These are phyloP conservation scores for Trichaptum fuscoviolaceum DNA, from an alignment of 768 basidiomycete species.

Conservation along the genomic window DNA sequence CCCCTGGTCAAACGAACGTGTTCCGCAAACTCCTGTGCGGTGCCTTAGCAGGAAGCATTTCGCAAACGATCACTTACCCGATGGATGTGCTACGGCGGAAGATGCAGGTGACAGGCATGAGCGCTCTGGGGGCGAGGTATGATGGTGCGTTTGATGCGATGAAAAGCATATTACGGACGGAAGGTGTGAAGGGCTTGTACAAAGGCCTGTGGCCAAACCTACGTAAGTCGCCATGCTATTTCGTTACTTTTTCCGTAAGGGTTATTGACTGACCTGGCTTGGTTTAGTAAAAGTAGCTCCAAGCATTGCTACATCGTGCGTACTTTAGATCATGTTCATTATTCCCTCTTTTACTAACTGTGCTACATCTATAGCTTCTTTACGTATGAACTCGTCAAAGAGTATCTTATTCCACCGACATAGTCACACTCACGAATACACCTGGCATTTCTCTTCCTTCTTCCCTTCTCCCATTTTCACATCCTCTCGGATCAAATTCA, in stretches of 20 bases:
- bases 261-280: slow-evolving; percentile 10
- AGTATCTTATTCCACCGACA: slow-evolving; percentile 27
- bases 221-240: slow-evolving; percentile 43
- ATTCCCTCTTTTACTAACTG: neutral
- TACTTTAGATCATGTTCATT: neutral
- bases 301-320: slow-evolving; percentile 70
- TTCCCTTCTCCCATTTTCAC: neutral
- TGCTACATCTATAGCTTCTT: slow-evolving; percentile 41
- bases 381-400: slow-evolving; percentile 69
- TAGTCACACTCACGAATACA: neutral
- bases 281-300: slow-evolving; percentile 81
- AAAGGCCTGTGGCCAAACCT: slow-evolving; percentile 87
- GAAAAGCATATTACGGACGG: slow-evolving; percentile 56
- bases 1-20: slow-evolving; percentile 70
- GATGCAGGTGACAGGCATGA: slow-evolving; percentile 91
- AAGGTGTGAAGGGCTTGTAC: slow-evolving; percentile 77
- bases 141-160: slow-evolving; percentile 79
- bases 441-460: neutral
- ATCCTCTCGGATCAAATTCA: neutral
- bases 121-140: slow-evolving; percentile 57
- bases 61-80: slow-evolving; percentile 92
- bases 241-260: slow-evolving; percentile 6
- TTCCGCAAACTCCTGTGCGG: slow-evolving; percentile 77
- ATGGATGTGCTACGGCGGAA: slow-evolving; percentile 93
- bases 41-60: slow-evolving; percentile 85